Evolutionary conservation across 2,329 filamentous ascomycete species (phyloP).

Genomic region (Beauveria brongniartii): DNA sequence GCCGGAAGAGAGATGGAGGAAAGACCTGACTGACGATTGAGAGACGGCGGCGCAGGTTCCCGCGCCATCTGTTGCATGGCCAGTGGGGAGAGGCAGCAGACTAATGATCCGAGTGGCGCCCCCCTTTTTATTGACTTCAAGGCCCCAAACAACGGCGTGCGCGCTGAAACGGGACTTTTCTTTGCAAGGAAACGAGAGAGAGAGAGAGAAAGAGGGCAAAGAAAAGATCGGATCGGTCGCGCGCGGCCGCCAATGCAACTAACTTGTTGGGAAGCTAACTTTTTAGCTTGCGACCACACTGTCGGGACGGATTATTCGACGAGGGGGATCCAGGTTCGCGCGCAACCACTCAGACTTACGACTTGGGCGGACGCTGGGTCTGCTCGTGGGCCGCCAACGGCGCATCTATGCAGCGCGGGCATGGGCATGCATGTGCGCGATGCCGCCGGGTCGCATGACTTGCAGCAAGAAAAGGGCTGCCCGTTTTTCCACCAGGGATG

Average conservation of each 20-base stretch:
- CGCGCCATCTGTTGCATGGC: neutral
- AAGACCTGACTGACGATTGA: no score
- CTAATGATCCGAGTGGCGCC: neutral
- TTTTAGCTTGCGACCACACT: neutral
- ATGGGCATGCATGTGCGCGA: neutral
- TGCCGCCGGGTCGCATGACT: neutral
- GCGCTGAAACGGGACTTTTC: no score
- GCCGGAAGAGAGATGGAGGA: neutral
- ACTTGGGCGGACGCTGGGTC: neutral
- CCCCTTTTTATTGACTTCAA: neutral
- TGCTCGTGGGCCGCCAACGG: neutral
- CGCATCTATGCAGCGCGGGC: neutral
- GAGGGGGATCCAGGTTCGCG: no score
- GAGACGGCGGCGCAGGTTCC: neutral
- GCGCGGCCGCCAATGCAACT: conserved; percentile 2
- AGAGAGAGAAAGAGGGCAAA: neutral
- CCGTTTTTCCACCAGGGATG: neutral
- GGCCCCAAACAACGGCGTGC: no score
- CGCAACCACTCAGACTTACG: neutral
- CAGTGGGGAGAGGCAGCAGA: neutral
- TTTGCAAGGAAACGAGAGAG: no score
- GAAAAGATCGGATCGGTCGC: conserved; percentile 2
- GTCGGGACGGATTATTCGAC: neutral
- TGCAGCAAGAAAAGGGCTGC: neutral
- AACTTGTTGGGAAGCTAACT: neutral